These are phyloP conservation scores for Setaria italica DNA, from an alignment of 202 grass and related monocot genomes.

Conservation along the genomic window DNA sequence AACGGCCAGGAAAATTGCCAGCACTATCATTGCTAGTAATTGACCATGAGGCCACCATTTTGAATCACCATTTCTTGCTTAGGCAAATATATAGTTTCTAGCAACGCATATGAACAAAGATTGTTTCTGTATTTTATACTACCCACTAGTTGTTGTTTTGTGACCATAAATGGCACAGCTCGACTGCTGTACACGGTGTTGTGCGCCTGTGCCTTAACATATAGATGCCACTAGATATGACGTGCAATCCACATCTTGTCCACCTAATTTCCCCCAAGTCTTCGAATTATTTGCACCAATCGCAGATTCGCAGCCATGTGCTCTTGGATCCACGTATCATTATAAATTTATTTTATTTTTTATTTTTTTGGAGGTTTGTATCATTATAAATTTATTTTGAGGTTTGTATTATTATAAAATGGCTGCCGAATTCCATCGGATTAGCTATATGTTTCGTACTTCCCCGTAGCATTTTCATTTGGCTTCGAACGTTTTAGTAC, in stretches of 20 bases:
- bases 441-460: not conserved
- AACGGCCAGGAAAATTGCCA: no score
- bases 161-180: not conserved
- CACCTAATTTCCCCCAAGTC: not conserved
- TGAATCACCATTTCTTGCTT: not conserved
- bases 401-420: no score
- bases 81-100: not conserved
- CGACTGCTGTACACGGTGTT: not conserved
- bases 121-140: not conserved
- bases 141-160: not conserved
- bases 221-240: not conserved
- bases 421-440: not conserved
- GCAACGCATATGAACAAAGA: not conserved
- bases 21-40: not conserved
- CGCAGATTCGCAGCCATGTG: not conserved
- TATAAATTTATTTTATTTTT: no score
- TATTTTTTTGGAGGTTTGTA: no score
- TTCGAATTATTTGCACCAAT: not conserved
- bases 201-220: not conserved
- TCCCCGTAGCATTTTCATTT: not conserved
- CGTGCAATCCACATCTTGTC: constrained; percentile 37
- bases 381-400: no score
- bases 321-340: not conserved
- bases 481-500: not conserved
- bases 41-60: not conserved